These are phyloP conservation scores for Friedmanniomyces endolithicus DNA, from an alignment of 495 filamentous ascomycete genomes.

Conservation along the genomic window DNA sequence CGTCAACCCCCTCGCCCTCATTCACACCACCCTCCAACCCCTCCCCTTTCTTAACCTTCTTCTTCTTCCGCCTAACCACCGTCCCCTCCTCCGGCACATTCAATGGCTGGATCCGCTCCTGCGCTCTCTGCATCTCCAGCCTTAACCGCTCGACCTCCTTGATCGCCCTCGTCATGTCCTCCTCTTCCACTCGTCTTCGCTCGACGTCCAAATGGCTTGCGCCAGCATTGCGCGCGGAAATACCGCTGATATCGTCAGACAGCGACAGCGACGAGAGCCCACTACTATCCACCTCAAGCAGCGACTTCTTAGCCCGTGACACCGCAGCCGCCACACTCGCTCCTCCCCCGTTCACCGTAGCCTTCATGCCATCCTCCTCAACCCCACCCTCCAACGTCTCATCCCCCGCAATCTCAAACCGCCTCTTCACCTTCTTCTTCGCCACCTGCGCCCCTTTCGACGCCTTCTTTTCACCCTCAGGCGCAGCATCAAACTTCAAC, in stretches of 20 bases:
- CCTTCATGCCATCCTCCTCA: conserved; percentile 16
- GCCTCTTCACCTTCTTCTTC: conserved; percentile 30
- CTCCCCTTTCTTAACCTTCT: conserved; percentile 35
- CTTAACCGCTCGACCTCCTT: conserved; percentile 73
- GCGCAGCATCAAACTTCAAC: conserved; percentile 51
- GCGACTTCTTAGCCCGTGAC: conserved; percentile 38
- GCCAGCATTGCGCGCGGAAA: conserved; percentile 5
- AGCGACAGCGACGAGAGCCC: conserved; percentile 56
- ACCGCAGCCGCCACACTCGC: conserved; percentile 12
- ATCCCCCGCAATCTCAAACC: conserved; percentile 30
- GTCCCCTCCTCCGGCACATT: conserved; percentile 58
- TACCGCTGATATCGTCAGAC: conserved; percentile 30
- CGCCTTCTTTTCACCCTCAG: conserved; percentile 2
- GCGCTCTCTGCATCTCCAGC: conserved; percentile 81
- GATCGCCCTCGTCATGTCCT: conserved; percentile 73
- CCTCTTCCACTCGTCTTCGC: conserved; percentile 51
- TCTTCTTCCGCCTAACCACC: conserved; percentile 68
- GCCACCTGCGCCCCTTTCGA: conserved; percentile 14
- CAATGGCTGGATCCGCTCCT: conserved; percentile 62
- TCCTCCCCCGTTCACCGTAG: not conserved
- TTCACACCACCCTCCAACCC: not conserved
- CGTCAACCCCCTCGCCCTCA: conserved; percentile 6
- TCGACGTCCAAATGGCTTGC: conserved; percentile 35
- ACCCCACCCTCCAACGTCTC: conserved; percentile 24
- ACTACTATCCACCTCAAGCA: conserved; percentile 78